Base-by-base conservation (phyloP, 495 filamentous ascomycete species). In the Alectoria sarmentosa region DNA sequence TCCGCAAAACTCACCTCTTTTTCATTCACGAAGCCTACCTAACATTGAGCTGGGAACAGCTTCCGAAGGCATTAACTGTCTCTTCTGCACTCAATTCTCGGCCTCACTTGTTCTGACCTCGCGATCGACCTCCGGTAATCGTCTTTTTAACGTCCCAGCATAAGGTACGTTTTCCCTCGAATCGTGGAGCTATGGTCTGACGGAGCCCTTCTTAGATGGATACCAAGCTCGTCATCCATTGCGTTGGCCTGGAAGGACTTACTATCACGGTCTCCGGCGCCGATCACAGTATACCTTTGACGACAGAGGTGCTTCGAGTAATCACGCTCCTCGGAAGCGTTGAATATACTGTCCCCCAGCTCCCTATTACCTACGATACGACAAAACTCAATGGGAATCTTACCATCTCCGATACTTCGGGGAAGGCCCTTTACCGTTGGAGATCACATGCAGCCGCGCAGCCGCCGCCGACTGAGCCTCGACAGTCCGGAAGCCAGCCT, bases 401-500 rank as follows among this genome's bases (percentile, higher is more conserved):
- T 4, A 32, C 5, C 14, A 41, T 63, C 46, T 28, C 28, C 13
- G 36, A 63, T 14, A 13, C 17, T 3, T 39, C 39, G 7, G 48
- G 23, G 8, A 34, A 52, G 10, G 9, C 44, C 1, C 28, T 63
- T 4, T 55, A 63, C 37, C 54, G 48, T 26, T 63, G 61, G 61
- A 49, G 61, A 30, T 54, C 23, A 9, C 41, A 34, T 17, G 19
- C 46, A 48, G n/a, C 28, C 21, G 36, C 32, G 34, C 14, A 41
- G 26, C 39, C 59, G 41, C 14, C 28, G 19, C 4, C 23, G 59
- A 30, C 59, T 23, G 39, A 34, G 4, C 8, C 23, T 30, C 39
- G 6, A 44, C 30, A 15, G 30, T 19, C 30, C 19, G 4, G 1
- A 36, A 42, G 28, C 19, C 28, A 36, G 59, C 37, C 41, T n/a